Percentiles rank a stretch among this genome's conserved stretches.
Conservation (phyloP, 1,284 basidiomycete genomes). For the Phlebopus sp. region DNA sequence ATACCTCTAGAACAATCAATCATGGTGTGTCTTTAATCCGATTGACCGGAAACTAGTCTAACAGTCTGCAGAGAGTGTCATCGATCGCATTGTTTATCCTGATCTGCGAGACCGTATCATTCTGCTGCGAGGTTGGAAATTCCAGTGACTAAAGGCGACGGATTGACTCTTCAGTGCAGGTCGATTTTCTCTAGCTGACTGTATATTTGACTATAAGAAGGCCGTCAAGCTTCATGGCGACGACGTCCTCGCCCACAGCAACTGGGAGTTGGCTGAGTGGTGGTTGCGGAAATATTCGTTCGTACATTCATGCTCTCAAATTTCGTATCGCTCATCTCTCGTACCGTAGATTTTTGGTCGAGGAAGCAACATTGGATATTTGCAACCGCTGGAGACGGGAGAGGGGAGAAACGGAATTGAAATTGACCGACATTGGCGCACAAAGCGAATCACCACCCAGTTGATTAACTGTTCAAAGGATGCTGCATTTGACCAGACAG, state of each 20-base stretch:
- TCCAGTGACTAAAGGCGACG: conserved; percentile 22
- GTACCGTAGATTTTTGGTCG: conserved; percentile 61
- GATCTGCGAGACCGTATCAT: conserved; percentile 89
- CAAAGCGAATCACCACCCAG: conserved; percentile 38
- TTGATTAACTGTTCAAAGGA: conserved; percentile 14
- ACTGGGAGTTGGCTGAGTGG: conserved; percentile 84
- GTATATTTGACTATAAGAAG: conserved; percentile 65
- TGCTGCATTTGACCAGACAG: background rate
- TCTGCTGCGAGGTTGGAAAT: conserved; percentile 62
- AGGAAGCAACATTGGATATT: conserved; percentile 57
- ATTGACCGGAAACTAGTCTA: conserved; percentile 6
- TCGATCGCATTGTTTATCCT: conserved; percentile 85
- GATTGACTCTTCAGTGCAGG: conserved; percentile 49
- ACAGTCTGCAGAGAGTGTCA: conserved; percentile 66
- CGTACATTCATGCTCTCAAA: conserved; percentile 1
- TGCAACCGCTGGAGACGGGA: conserved; percentile 78
- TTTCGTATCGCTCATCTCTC: conserved; percentile 3
- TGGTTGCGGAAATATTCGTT: conserved; percentile 76
- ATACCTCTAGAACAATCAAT: conserved; percentile 63
- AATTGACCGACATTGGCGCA: conserved; percentile 51
- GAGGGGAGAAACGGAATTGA: conserved; percentile 65
- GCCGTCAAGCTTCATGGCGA: conserved; percentile 79
- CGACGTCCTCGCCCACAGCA: conserved; percentile 81
- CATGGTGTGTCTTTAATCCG: conserved; percentile 52
- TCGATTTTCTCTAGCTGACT: conserved; percentile 74